phyloP scores from a whole-genome alignment of 228 moss, liverwort and hornwort species.

The Sphagnum fallax region DNA sequence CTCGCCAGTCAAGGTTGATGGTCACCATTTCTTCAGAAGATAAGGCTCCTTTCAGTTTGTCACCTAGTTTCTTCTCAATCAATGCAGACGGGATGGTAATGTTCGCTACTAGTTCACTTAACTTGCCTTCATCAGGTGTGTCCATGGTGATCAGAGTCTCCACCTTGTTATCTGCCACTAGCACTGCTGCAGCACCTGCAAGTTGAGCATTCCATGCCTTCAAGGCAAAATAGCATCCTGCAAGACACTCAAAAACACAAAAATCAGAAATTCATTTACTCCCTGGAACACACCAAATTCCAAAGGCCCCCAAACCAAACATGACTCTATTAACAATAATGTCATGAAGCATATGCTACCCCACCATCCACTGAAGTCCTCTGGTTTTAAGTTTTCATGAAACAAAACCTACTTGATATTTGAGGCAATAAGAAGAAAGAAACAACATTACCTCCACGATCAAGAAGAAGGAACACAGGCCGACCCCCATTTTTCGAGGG shows the following conservation, averaged over 20 bases:
- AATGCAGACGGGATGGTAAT: slow-evolving; percentile 83
- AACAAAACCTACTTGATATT: too few species aligned
- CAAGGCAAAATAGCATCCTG: slow-evolving; percentile 65
- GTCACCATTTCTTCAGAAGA: slow-evolving; percentile 32
- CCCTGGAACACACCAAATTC: not conserved
- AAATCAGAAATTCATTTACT: not conserved
- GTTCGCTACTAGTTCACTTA: slow-evolving; percentile 37
- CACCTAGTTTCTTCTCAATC: slow-evolving; percentile 50
- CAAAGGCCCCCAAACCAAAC: too few species aligned
- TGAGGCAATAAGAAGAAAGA: too few species aligned
- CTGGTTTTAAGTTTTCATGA: too few species aligned
- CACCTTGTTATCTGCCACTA: slow-evolving; percentile 66
- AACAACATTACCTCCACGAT: slow-evolving; percentile 48
- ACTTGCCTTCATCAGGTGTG: slow-evolving; percentile 53
- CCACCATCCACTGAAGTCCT: not conserved
- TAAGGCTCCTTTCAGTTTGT: slow-evolving; percentile 45
- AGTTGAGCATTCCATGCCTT: slow-evolving; percentile 71
- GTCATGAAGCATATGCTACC: not conserved
- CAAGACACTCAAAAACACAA: slow-evolving; percentile 3
- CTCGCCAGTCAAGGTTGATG: slow-evolving; percentile 75
- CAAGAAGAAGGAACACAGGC: slow-evolving; percentile 55
- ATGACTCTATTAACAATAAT: too few species aligned
- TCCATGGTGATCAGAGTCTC: slow-evolving; percentile 81
- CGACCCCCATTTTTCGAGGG: slow-evolving; percentile 33
- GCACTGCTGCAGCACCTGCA: slow-evolving; percentile 77